Base-by-base conservation (phyloP, 177 flowering plant genomes). In the Vitis hybrid region DNA sequence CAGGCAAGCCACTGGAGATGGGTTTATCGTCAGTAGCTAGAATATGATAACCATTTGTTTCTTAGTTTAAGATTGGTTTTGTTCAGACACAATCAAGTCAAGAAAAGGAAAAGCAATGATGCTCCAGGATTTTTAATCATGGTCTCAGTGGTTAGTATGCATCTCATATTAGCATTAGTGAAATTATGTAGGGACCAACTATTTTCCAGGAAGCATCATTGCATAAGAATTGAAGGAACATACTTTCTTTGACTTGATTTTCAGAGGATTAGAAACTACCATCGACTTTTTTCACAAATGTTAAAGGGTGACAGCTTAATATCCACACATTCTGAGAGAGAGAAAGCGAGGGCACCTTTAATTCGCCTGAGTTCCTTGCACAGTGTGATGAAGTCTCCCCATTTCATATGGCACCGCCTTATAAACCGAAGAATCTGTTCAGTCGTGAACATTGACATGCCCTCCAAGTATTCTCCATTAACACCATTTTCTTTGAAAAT, bases 301-400 rank as follows among this genome's bases (percentile, higher is more conserved):
- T n/a, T 2, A 10, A 14, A 26, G 29, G 29, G 29, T 26, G 29
- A 26, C 29, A 26, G 29, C 29, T 26, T 26, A 26, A 26, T 26
- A 26, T 26, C 29, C 29, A 26, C 29, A 26, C 29, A 26, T 26
- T 26, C 29, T 26, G 55, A n/a, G 45, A 45, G 48, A 62, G 67
- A 72, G 67, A 22, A 22, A 67, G 64, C 71, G 72, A 64, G 51
- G 72, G 67, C 64, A 95, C 99, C 98, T 85, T 95, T 93, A 66
- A 95, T 93, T 76, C 96, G 86, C 70, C 98, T 87, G 45, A 95
- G 94, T 76, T 95, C 99, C 88, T 93, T 95, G 86, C 99, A 93
- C 20, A 93, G 86, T 13, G 99, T 93, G 74, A 95, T 95, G 68
- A 95, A 95, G 81, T 95, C 98, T 60, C 99, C 98, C 99, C 99